Base-by-base conservation (phyloP, 371 early-diverging fungal genomes). In the Basidiobolus meristosporus region DNA sequence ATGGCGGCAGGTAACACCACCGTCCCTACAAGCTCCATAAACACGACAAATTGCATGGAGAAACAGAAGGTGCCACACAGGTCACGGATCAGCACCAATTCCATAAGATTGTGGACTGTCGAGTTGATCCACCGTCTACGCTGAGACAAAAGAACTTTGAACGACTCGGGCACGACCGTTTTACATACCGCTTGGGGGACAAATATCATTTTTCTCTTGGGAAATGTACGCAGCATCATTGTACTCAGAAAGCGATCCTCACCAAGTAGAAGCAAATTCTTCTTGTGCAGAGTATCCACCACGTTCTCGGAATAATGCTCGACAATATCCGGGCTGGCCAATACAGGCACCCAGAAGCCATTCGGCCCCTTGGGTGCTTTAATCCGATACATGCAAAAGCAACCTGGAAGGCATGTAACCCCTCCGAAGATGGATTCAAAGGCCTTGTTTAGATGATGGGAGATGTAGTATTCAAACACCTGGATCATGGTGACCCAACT, bases 121-220 rank as follows among this genome's bases (percentile, higher is more conserved):
- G 97, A 96, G 65, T 99, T 99, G 62, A 99, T 98, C 98, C 98
- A 99, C 38, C 98, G 67, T 42, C 99, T 75, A 17, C 99, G 76
- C 60, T 99, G 99, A 14, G 91, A 91, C 23, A 97, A 60, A 31
- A 99, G 68, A 20, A 95, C 90, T 47, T 58, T 68, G 60, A 98
- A 98, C 16, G 71, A 70, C 48, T 86, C 89, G 2, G 99, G 99
- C 1, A 98, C 99, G n/a, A 85, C 73, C 0, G 99, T 98, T 51
- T 89, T 83, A 58, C 98, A 98, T 38, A 81, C 75, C 0, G 99
- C 98, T 38, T 78, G 72, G 26, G 98, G 98, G 7, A 98, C 80
- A 70, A 98, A 99, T 52, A 98, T 65, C 77, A 90, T 82, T 57
- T 91, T 91, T 51, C 89, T 84, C 46, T 79, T 86, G 33, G 98